phyloP scores from a whole-genome alignment of 495 filamentous ascomycete species.

The Neurospora sublineolata region DNA sequence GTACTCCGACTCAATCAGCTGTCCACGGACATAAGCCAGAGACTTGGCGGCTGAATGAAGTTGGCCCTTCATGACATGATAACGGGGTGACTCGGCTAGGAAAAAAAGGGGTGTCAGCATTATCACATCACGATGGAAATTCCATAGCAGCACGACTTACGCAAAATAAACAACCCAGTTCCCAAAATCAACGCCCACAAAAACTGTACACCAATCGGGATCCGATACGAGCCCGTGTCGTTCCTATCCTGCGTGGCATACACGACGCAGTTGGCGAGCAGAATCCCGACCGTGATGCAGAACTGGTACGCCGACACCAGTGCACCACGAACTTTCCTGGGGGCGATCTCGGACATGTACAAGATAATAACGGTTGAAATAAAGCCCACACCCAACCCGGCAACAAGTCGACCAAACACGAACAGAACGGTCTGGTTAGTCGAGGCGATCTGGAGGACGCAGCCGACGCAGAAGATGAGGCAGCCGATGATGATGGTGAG shows the following conservation, averaged over 20 bases:
- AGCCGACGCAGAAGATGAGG: constrained; percentile 50
- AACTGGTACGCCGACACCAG: constrained; percentile 70
- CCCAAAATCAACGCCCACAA: constrained; percentile 58
- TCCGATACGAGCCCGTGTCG: constrained; percentile 59
- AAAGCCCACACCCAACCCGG: constrained; percentile 62
- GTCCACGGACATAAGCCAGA: constrained; percentile 54
- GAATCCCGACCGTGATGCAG: constrained; percentile 61
- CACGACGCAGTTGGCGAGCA: constrained; percentile 60
- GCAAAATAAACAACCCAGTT: constrained; percentile 48
- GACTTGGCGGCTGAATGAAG: constrained; percentile 49
- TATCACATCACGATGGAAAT: neutral
- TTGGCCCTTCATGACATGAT: constrained; percentile 60
- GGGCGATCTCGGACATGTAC: constrained; percentile 60
- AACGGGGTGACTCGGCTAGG: constrained; percentile 63
- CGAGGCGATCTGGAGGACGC: constrained; percentile 44
- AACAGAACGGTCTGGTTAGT: constrained; percentile 31
- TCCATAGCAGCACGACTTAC: constrained; percentile 7
- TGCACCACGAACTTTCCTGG: constrained; percentile 57
- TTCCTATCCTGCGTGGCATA: constrained; percentile 52
- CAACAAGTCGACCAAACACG: constrained; percentile 55
- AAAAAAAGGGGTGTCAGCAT: neutral
- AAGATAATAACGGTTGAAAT: constrained; percentile 61
- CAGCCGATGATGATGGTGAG: constrained; percentile 57
- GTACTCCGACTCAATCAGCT: constrained; percentile 51
- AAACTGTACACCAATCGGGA: constrained; percentile 59